Percentiles rank a stretch among this genome's conserved stretches.
These are phyloP conservation scores for Colletotrichum sp. DNA, from an alignment of 2,329 filamentous ascomycete genomes.

Conservation along the genomic window DNA sequence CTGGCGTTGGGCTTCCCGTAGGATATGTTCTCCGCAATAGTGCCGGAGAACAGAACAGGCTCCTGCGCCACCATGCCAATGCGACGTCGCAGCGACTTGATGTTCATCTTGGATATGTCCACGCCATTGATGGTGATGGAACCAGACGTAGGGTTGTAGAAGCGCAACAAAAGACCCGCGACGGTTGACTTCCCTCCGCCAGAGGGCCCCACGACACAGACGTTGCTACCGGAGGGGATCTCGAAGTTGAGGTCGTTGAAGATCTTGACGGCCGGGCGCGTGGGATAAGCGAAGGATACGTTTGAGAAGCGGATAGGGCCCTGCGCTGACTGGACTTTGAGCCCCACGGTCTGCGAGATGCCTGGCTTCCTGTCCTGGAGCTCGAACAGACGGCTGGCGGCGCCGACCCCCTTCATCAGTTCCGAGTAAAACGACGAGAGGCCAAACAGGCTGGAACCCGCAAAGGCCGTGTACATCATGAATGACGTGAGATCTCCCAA, in stretches of 20 bases:
- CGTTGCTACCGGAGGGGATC: slow-evolving; percentile 91
- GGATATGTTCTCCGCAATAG: slow-evolving; percentile 86
- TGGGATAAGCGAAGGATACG: slow-evolving; percentile 91
- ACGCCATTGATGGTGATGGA: slow-evolving; percentile 82
- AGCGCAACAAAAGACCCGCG: slow-evolving; percentile 86
- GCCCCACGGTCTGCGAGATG: slow-evolving; percentile 85
- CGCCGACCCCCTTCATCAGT: slow-evolving; percentile 98
- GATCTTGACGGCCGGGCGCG: slow-evolving; percentile 87
- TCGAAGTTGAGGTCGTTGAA: slow-evolving; percentile 90
- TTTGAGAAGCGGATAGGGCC: slow-evolving; percentile 88
- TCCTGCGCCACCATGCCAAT: slow-evolving; percentile 97
- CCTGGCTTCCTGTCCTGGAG: slow-evolving; percentile 88
- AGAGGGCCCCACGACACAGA: slow-evolving; percentile 95
- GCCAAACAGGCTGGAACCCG: slow-evolving; percentile 86
- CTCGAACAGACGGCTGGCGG: slow-evolving; percentile 94
- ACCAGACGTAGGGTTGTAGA: slow-evolving; percentile 84
- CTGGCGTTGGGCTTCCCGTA: slow-evolving; percentile 86
- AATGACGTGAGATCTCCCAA: slow-evolving; percentile 95
- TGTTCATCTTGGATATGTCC: slow-evolving; percentile 86
- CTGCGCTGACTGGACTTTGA: slow-evolving; percentile 80
- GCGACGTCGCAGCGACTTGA: slow-evolving; percentile 87
- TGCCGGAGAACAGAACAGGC: slow-evolving; percentile 88
- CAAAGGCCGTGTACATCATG: slow-evolving; percentile 96
- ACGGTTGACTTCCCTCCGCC: slow-evolving; percentile 97
- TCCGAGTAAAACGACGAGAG: slow-evolving; percentile 97